phyloP scores from a whole-genome alignment of 2,329 filamentous ascomycete species.

The Colletotrichum sp. region DNA sequence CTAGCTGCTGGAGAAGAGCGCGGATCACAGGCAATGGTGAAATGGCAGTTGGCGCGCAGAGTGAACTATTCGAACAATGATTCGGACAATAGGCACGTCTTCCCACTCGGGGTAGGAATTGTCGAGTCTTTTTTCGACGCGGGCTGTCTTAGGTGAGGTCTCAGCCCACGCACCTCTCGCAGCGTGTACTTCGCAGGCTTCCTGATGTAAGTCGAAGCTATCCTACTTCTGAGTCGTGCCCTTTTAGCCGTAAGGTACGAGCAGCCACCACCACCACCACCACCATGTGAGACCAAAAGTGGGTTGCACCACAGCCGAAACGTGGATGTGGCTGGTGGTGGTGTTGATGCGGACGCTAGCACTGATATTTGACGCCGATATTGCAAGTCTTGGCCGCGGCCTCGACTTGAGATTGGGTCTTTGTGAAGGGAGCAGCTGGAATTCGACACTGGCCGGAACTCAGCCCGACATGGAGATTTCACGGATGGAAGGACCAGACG shows the following conservation, averaged over 20 bases:
- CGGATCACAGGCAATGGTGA: neutral
- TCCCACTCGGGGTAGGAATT: neutral
- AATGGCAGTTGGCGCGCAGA: neutral
- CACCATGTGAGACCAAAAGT: neutral
- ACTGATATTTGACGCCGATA: neutral
- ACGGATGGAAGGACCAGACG: neutral
- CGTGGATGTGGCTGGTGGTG: conserved; percentile 15
- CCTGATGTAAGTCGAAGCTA: conserved; percentile 5
- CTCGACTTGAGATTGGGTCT: neutral
- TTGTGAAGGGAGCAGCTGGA: conserved; percentile 10
- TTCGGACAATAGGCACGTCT: neutral
- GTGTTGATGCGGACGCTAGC: neutral
- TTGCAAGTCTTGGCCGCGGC: neutral
- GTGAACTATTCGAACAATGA: neutral
- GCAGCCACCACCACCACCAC: neutral
- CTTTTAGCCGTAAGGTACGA: neutral
- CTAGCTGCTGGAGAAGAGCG: neutral
- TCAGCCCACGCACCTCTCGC: neutral
- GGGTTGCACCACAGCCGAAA: conserved; percentile 13
- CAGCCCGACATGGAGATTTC: neutral
- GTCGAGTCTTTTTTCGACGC: neutral
- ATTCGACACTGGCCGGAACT: neutral
- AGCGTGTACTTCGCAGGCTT: neutral
- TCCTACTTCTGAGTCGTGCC: neutral
- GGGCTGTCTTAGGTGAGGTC: neutral